A percentile compares a stretch with the other conserved stretches of the same genome.
Evolutionary conservation across 345 rosid species (phyloP).

Genomic region (Rubroshorea leprosula): DNA sequence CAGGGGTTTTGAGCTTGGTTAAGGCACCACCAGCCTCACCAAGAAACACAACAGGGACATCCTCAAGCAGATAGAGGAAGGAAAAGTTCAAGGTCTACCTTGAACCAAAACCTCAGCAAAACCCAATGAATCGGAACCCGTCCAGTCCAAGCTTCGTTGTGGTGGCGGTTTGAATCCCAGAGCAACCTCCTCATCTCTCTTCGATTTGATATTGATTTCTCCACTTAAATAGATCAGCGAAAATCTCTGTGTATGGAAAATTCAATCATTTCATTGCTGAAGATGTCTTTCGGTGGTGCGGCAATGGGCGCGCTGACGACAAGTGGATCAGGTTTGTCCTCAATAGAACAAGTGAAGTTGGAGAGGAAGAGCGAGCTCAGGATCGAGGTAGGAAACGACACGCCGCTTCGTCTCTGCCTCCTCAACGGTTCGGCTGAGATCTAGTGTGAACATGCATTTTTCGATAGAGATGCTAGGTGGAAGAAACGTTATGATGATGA

Average conservation of each 20-base stretch:
- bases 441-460: constrained; percentile 66
- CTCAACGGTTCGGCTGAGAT: constrained; percentile 87
- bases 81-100: too few species aligned
- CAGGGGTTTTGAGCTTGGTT: constrained; percentile 64
- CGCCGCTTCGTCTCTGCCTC: constrained; percentile 65
- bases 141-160: too few species aligned
- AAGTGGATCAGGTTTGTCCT: constrained; percentile 28
- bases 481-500: constrained; percentile 38
- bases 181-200: too few species aligned
- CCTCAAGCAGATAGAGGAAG: constrained; percentile 94
- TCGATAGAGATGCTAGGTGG: constrained; percentile 50
- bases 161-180: too few species aligned
- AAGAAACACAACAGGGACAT: constrained; percentile 79
- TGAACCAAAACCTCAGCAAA: too few species aligned
- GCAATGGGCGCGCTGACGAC: constrained; percentile 30
- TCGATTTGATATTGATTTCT: too few species aligned
- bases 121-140: too few species aligned
- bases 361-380: constrained; percentile 86
- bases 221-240: too few species aligned
- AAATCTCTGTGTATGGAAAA: too few species aligned
- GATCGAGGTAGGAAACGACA: constrained; percentile 72
- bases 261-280: neutral
- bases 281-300: constrained; percentile 39
- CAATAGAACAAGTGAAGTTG: constrained; percentile 66
- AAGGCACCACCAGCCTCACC: constrained; percentile 78